Evolutionary conservation across 768 basidiomycete genomes (phyloP).

Genomic region (Mycena belliarum): DNA sequence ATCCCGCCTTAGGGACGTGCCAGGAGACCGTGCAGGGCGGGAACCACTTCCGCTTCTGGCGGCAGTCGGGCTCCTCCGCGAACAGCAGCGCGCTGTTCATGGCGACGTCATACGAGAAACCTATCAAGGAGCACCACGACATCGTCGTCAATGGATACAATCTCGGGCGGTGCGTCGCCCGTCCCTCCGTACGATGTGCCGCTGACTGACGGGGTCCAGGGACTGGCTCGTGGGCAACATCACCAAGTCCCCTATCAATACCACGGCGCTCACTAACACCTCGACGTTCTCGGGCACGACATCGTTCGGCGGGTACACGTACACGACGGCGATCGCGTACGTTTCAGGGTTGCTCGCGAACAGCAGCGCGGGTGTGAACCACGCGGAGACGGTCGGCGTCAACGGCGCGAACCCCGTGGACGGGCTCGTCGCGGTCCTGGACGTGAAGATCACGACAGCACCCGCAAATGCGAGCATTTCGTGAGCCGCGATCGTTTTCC

Average conservation of each 20-base stretch:
- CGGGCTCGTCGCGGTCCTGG: no score
- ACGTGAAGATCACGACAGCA: no score
- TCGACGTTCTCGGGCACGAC: conserved; percentile 66
- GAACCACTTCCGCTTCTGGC: conserved; percentile 88
- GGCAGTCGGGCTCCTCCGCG: conserved; percentile 64
- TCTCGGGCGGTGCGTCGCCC: conserved; percentile 58
- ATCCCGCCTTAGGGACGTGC: conserved; percentile 82
- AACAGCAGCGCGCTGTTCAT: conserved; percentile 77
- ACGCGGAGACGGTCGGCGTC: conserved; percentile 51
- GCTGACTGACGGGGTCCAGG: conserved; percentile 35
- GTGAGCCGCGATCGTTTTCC: no score
- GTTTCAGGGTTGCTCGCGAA: conserved; percentile 71
- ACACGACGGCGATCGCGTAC: conserved; percentile 69
- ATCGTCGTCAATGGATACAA: conserved; percentile 82
- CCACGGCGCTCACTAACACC: conserved; percentile 51
- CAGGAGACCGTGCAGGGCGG: conserved; percentile 85
- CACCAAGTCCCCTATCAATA: conserved; percentile 53
- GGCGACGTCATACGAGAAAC: conserved; percentile 73
- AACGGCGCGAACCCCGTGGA: no score
- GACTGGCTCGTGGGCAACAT: conserved; percentile 88
- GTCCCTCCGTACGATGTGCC: not conserved
- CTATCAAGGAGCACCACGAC: conserved; percentile 61
- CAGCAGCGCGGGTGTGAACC: conserved; percentile 70
- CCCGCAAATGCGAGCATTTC: no score
- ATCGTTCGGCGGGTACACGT: conserved; percentile 67